Percentiles rank a stretch among this genome's conserved stretches.
These are phyloP conservation scores for Trichoderma gamsii DNA, from an alignment of 495 filamentous ascomycete species.

Conservation along the genomic window DNA sequence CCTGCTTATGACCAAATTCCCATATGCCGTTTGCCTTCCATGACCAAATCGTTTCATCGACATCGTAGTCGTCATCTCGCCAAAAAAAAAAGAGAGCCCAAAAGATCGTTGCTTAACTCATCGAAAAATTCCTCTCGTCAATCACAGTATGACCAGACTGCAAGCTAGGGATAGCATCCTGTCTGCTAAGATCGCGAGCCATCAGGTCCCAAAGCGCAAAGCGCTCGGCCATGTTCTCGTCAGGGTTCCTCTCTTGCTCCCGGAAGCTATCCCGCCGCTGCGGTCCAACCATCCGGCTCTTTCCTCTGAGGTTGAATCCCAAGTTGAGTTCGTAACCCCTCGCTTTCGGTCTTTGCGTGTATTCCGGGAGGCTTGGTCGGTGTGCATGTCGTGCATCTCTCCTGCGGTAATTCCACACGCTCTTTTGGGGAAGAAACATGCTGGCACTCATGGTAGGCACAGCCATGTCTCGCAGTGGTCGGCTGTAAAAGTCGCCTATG, in stretches of 20 bases:
- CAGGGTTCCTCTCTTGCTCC: conserved; percentile 9
- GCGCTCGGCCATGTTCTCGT: conserved; percentile 10
- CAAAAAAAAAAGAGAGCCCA: background rate
- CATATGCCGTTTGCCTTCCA: background rate
- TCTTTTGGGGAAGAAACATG: conserved; percentile 42
- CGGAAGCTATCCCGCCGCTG: conserved; percentile 9
- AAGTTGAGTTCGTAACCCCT: background rate
- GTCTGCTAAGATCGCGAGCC: conserved; percentile 8
- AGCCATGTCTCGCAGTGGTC: conserved; percentile 59
- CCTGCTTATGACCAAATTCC: conserved; percentile 3
- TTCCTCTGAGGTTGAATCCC: background rate
- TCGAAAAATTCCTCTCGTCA: conserved; percentile 15
- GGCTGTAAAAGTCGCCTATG: conserved; percentile 52
- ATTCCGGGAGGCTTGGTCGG: background rate
- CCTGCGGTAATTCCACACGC: conserved; percentile 48
- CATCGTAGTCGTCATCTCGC: background rate
- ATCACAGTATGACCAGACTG: conserved; percentile 17
- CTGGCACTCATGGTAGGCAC: conserved; percentile 51
- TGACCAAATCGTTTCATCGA: background rate
- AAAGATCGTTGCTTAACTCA: background rate
- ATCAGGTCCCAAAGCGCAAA: conserved; percentile 13
- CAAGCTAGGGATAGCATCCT: conserved; percentile 10
- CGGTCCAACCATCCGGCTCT: conserved; percentile 5
- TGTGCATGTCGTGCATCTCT: conserved; percentile 21
- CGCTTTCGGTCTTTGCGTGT: background rate